Evolutionary conservation across 23 red algal species (phyloP).

Genomic region (Cyanidium caldarium): DNA sequence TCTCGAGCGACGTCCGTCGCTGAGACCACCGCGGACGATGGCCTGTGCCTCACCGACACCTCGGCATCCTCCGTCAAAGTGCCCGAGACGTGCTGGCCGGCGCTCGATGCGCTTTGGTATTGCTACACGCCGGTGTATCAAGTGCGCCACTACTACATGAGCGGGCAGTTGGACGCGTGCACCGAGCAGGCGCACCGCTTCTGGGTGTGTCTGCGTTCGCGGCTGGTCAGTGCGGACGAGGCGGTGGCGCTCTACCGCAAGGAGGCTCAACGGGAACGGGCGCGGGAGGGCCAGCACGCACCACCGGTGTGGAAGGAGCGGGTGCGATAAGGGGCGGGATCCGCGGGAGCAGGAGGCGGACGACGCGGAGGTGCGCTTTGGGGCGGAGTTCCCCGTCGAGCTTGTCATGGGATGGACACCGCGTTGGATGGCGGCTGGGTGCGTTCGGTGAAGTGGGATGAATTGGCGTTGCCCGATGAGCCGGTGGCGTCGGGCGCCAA

Average conservation of each 20-base stretch:
- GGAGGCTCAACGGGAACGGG: not conserved
- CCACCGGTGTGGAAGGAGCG: no score
- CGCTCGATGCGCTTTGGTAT: not conserved
- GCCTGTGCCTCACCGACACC: no score
- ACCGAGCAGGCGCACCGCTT: not conserved
- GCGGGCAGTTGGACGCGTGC: not conserved
- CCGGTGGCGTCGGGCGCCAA: conserved; percentile 2
- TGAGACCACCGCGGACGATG: no score
- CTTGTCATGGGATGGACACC: no score
- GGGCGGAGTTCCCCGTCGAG: no score
- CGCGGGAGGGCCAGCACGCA: no score
- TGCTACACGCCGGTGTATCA: conserved; percentile 6
- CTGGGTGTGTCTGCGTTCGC: not conserved
- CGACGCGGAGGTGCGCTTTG: no score
- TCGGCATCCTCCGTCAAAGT: no score
- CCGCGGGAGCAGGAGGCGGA: no score
- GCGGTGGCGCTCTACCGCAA: not conserved
- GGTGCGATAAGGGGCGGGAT: no score
- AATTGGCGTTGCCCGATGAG: not conserved
- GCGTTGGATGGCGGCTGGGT: no score
- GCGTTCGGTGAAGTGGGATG: not conserved
- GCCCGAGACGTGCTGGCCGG: not conserved
- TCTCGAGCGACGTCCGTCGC: no score
- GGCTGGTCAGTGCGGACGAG: not conserved
- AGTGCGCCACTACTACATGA: conserved; percentile 2